These are phyloP conservation scores for Calonectria hongkongensis DNA, from an alignment of 2,329 filamentous ascomycete genomes.

Conservation along the genomic window DNA sequence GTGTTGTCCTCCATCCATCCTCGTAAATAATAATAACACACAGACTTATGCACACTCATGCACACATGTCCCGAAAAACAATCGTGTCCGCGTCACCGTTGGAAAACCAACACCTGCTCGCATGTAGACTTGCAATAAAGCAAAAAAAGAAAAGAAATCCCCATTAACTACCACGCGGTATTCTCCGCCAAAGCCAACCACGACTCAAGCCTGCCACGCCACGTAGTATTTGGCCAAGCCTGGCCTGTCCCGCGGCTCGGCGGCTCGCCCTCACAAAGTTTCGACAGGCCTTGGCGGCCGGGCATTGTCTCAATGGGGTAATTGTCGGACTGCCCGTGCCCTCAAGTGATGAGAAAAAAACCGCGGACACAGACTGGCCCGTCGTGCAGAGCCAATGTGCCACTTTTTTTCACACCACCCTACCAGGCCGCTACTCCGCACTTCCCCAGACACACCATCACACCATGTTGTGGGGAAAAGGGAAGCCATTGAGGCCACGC, in stretches of 20 bases:
- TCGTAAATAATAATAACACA: not conserved
- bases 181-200: not conserved
- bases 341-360: slow-evolving; percentile 22
- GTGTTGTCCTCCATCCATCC: not conserved
- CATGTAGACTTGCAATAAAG: not conserved
- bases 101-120: not conserved
- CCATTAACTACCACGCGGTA: not conserved
- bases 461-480: slow-evolving; percentile 23
- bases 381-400: not conserved
- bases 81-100: slow-evolving; percentile 1
- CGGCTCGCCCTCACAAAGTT: slow-evolving; percentile 22
- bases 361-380: slow-evolving; percentile 11
- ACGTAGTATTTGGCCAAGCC: slow-evolving; percentile 23
- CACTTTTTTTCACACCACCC: slow-evolving; percentile 23
- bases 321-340: slow-evolving; percentile 42
- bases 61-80: not conserved
- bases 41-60: not conserved
- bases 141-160: not conserved
- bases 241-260: slow-evolving; percentile 20
- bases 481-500: not conserved
- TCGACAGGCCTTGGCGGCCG: slow-evolving; percentile 41
- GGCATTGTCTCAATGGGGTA: slow-evolving; percentile 46
- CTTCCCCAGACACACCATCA: slow-evolving; percentile 29
- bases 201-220: not conserved
- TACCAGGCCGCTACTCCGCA: slow-evolving; percentile 2